Evolutionary conservation across 1,284 basidiomycete genomes (phyloP).

Genomic region (Polyporus tsugae): DNA sequence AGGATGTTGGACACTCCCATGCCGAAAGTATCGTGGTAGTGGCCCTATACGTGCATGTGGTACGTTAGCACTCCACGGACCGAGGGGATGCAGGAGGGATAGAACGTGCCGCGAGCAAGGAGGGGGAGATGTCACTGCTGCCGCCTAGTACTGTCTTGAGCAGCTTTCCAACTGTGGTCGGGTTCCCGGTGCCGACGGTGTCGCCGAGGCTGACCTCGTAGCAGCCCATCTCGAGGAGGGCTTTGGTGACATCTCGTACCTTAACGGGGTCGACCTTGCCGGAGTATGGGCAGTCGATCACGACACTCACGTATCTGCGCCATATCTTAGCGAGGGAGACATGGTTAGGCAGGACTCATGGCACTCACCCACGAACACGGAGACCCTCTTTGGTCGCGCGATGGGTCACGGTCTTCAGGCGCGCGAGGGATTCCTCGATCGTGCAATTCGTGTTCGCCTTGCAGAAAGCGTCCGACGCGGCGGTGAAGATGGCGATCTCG

Average conservation of each 20-base stretch:
- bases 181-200: constrained; percentile 90
- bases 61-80: neutral
- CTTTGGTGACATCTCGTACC: constrained; percentile 78
- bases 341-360: neutral
- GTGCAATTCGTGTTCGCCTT: constrained; percentile 88
- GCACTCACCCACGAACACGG: constrained; percentile 63
- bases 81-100: neutral
- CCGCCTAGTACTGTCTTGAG: constrained; percentile 74
- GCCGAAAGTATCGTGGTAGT: constrained; percentile 90
- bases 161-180: constrained; percentile 70
- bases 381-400: constrained; percentile 70
- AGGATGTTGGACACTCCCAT: constrained; percentile 81
- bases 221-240: constrained; percentile 89
- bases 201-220: constrained; percentile 95
- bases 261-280: constrained; percentile 75
- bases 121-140: constrained; percentile 54
- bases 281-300: constrained; percentile 87
- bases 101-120: constrained; percentile 72
- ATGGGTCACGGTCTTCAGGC: constrained; percentile 70
- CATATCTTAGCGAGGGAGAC: neutral
- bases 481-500: constrained; percentile 92
- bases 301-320: constrained; percentile 86
- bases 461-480: constrained; percentile 89
- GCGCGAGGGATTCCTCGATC: constrained; percentile 75
- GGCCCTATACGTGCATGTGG: constrained; percentile 30